These are phyloP conservation scores for Acanthamoeba rhysodes DNA, from an alignment of 208 protist genomes.

Conservation along the genomic window DNA sequence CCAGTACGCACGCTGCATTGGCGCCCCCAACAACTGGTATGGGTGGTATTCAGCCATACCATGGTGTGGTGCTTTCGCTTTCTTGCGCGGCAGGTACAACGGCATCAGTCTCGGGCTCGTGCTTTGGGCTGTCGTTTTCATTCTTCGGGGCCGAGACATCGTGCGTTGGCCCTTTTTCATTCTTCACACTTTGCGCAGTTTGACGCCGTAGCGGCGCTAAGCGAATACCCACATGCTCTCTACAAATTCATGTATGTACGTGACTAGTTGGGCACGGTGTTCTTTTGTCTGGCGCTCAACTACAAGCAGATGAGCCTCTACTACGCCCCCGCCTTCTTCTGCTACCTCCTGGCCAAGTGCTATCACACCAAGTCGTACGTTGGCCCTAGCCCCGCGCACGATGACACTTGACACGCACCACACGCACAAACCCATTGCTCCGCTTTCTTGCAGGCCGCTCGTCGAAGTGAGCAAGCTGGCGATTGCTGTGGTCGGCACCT, in stretches of 20 bases:
- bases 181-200: background rate
- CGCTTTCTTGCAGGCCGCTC: background rate
- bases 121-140: slow-evolving; percentile 83
- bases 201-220: too few relatives aligned
- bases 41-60: slow-evolving; percentile 43
- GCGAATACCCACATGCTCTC: too few relatives aligned
- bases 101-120: slow-evolving; percentile 89
- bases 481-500: slow-evolving; percentile 78
- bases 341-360: slow-evolving; percentile 84
- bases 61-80: background rate
- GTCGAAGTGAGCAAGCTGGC: slow-evolving; percentile 68
- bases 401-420: background rate
- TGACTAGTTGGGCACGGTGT: slow-evolving; percentile 57
- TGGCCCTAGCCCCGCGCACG: too few relatives aligned
- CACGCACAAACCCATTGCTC: too few relatives aligned
- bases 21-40: too few relatives aligned
- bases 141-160: slow-evolving; percentile 63
- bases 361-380: background rate
- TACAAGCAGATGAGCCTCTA: slow-evolving; percentile 96
- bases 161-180: background rate
- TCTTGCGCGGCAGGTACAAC: slow-evolving; percentile 85
- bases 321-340: slow-evolving; percentile 92
- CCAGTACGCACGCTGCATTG: slow-evolving; percentile 89
- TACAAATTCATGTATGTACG: too few relatives aligned
- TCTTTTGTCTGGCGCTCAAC: slow-evolving; percentile 88